Conservation (phyloP, 139 green algal genomes). For the Edaphochlamys debaryana region DNA sequence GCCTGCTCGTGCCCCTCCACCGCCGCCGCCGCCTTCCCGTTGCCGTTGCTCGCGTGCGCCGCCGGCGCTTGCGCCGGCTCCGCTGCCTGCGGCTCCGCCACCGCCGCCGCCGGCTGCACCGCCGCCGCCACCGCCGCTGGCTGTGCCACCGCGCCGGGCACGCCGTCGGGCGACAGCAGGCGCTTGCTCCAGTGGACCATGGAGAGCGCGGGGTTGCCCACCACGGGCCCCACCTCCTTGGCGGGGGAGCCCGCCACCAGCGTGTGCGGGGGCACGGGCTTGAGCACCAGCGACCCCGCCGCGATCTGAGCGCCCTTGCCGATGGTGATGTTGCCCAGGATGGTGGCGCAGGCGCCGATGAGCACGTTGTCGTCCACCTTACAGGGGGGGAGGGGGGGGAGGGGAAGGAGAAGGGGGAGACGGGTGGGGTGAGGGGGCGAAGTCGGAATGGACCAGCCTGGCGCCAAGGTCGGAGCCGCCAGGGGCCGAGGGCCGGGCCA, state of each 20-base stretch:
- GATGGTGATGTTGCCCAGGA: conserved; percentile 96
- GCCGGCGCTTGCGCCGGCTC: background rate
- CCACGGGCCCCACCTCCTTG: conserved; percentile 81
- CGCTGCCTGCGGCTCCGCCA: background rate
- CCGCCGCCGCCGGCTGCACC: background rate
- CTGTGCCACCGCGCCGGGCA: no score
- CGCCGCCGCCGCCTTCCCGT: background rate
- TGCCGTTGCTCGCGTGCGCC: background rate
- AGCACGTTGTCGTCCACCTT: conserved; percentile 76
- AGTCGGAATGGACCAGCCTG: no score
- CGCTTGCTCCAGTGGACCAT: conserved; percentile 54
- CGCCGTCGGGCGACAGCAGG: background rate
- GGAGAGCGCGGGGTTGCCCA: conserved; percentile 60
- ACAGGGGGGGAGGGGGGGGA: background rate
- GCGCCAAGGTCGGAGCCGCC: no score
- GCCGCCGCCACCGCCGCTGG: background rate
- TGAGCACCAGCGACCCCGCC: conserved; percentile 90
- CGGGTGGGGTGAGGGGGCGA: no score
- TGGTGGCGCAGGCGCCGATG: conserved; percentile 71
- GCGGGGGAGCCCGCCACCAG: conserved; percentile 92
- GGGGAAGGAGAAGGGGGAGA: no score
- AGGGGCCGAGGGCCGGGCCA: no score
- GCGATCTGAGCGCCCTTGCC: conserved; percentile 89
- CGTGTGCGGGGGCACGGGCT: conserved; percentile 79
- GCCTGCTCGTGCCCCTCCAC: background rate